A percentile compares a stretch with the other conserved stretches of the same genome.
Evolutionary conservation across 306 rosid species (phyloP).

Genomic region (Hippophae tibetana): DNA sequence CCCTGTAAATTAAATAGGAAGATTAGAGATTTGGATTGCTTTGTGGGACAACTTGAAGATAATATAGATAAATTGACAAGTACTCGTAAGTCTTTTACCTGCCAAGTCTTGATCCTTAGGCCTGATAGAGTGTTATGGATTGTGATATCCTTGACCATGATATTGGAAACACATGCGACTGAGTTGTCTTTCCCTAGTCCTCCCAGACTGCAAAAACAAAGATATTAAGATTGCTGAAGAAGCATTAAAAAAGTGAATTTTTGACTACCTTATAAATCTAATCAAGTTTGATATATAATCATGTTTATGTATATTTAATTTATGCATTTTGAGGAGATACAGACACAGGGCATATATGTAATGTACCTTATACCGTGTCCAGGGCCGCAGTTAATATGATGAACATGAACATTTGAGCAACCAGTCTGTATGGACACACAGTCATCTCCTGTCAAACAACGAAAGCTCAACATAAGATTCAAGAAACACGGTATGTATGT

Average conservation of each 20-base stretch:
- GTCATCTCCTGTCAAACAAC: constrained; percentile 70
- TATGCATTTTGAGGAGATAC: not conserved
- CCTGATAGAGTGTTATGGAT: constrained; percentile 70
- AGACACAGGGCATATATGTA: not conserved
- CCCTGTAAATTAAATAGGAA: constrained; percentile 36
- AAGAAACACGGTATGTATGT: not conserved
- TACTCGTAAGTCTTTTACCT: constrained; percentile 35
- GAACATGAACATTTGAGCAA: constrained; percentile 79
- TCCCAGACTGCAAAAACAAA: constrained; percentile 48
- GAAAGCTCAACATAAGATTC: not conserved
- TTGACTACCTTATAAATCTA: not conserved
- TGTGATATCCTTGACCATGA: constrained; percentile 52
- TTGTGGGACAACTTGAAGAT: not conserved
- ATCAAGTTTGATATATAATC: not conserved
- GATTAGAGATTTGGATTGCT: too few species aligned
- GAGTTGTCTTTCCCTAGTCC: constrained; percentile 71
- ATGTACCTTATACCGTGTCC: constrained; percentile 94
- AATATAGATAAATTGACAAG: not conserved
- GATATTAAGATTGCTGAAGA: not conserved
- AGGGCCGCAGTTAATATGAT: constrained; percentile 85
- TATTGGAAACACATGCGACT: constrained; percentile 76
- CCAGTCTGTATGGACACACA: constrained; percentile 97
- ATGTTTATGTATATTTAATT: not conserved
- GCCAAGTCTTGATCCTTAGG: constrained; percentile 95
- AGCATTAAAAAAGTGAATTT: too few species aligned